Base-by-base conservation (phyloP, 2,329 filamentous ascomycete genomes). In the Diaporthe sp. region DNA sequence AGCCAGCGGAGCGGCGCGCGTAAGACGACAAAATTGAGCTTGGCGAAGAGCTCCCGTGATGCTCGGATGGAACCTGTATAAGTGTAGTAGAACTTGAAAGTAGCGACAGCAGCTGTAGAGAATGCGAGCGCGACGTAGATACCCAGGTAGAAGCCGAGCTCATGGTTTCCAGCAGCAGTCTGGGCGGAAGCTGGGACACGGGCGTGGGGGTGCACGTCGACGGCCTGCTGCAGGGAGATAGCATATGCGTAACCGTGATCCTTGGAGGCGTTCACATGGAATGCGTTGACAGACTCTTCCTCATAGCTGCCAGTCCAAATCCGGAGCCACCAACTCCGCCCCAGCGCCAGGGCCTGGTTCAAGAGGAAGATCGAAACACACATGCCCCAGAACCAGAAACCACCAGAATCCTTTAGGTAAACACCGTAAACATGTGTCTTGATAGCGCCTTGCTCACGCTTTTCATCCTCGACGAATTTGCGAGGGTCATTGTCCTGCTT, bases 391-490 rank as follows among this genome's bases (percentile, higher is more conserved):
- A 91, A 91, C 19, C 85, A 80, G 78, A 87, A 86, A 13, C 92
- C 92, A 22, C 94, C 94, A 77, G 90, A 94, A 34, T 92, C 90
- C 13, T 86, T 87, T 19, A 96, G 83, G 79, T 96, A 97, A 0
- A 88, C 87, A 17, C 86, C 80, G 77, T 96, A 96, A n/a, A 96
- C 88, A 9, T 87, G 86, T 31, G 87, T 86, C 78, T 92, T 92
- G 44, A 96, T 91, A 7, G 92, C 89, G 1, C 94, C 94, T 72
- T 89, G 89, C 80, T 95, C 93, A 74, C 92, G 89, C n/a, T 85
- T 86, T 82, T 97, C 94, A 3, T 95, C 94, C 80, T 95, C 92
- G 37, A 94, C 90, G 78, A 96, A 96, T 82, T 95, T 93, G 78
- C 91, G 92, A 0, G 73, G 73, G 8, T 53, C 73, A 2, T 91